Percentiles rank a stretch among this genome's conserved stretches.
phyloP scores from a whole-genome alignment of 139 green algal species.

The Chlorella sp. region DNA sequence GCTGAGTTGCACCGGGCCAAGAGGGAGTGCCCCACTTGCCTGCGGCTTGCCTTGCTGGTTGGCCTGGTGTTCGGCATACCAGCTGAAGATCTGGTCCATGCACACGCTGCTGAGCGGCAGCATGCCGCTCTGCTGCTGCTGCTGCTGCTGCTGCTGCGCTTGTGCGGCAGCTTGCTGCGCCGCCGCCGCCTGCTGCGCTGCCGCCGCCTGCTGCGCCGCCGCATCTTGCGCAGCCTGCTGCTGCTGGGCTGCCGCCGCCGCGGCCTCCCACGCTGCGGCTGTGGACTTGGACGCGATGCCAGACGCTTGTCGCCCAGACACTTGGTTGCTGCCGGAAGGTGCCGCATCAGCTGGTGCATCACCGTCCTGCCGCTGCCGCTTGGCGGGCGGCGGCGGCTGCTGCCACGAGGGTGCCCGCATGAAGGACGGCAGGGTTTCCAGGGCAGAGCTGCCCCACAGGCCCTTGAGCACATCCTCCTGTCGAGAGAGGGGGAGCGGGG shows the following conservation, averaged over 20 bases:
- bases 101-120: conserved; percentile 20
- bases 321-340: not conserved
- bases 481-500: too few relatives aligned
- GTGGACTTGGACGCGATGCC: not conserved
- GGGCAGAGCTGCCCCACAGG: not conserved
- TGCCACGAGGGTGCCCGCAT: conserved; percentile 24
- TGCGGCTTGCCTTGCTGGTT: not conserved
- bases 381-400: conserved; percentile 4
- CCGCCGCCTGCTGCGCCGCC: not conserved
- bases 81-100: conserved; percentile 28
- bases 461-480: conserved; percentile 26
- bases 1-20: not conserved
- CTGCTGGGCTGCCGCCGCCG: not conserved
- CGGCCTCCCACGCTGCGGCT: not conserved
- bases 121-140: not conserved
- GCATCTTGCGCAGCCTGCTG: conserved; percentile 1
- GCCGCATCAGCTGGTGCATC: not conserved
- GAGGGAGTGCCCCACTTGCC: too few relatives aligned
- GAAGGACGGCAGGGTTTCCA: conserved; percentile 22
- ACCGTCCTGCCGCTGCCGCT: not conserved
- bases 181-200: not conserved
- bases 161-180: not conserved
- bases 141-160: conserved; percentile 16
- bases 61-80: conserved; percentile 2
- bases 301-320: not conserved